Conservation (phyloP, 1,284 basidiomycete genomes). For the Violaceomyces palustris region DNA sequence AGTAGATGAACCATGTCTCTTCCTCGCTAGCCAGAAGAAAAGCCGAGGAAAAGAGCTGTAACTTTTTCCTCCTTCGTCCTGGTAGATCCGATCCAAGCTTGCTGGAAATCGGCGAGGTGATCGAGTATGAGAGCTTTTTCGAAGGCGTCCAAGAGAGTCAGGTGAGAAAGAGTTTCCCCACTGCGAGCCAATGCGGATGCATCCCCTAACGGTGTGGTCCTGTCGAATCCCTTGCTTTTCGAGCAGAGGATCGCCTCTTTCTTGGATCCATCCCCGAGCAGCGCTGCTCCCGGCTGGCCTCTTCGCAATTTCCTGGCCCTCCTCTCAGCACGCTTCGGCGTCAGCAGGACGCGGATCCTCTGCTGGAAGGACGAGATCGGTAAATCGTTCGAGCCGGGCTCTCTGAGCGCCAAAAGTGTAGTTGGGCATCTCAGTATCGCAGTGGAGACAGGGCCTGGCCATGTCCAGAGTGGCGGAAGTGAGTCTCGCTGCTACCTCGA, state of each 20-base stretch:
- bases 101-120: too few species aligned
- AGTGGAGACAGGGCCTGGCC: too few species aligned
- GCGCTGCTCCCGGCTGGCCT: slow-evolving; percentile 83
- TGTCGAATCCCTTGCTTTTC: background rate
- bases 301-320: slow-evolving; percentile 81
- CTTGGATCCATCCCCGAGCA: slow-evolving; percentile 76
- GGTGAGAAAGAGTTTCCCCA: too few species aligned
- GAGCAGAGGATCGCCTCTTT: slow-evolving; percentile 56
- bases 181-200: too few species aligned
- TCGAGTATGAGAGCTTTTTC: slow-evolving; percentile 56
- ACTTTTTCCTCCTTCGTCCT: slow-evolving; percentile 3
- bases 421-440: too few species aligned
- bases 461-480: too few species aligned
- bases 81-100: too few species aligned
- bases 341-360: slow-evolving; percentile 57
- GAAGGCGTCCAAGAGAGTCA: slow-evolving; percentile 44
- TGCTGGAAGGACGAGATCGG: slow-evolving; percentile 44
- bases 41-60: background rate
- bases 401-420: too few species aligned
- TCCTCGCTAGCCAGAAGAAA: too few species aligned
- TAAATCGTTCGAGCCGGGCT: background rate
- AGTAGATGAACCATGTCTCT: too few species aligned
- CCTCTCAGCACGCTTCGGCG: slow-evolving; percentile 49
- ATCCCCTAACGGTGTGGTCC: too few species aligned
- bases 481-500: too few species aligned